Base-by-base conservation (phyloP, 176 grass and related monocot genomes). In the Typha latifolia region DNA sequence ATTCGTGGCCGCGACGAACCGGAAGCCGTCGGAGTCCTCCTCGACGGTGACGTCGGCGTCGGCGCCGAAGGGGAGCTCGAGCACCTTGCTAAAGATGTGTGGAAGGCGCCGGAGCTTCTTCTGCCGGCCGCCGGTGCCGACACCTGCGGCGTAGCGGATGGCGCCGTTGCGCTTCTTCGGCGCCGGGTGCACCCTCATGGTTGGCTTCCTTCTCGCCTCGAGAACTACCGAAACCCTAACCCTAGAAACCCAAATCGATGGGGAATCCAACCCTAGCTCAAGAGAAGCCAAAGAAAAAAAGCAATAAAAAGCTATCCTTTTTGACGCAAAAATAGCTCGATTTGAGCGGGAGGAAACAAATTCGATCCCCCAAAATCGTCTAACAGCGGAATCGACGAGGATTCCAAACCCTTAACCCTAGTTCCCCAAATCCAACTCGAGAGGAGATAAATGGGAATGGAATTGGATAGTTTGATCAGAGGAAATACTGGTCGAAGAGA, bases 91-190 rank as follows among this genome's bases (percentile, higher is more conserved):
- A 76, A 99, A 99, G 63, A 99, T 82, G 81, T 99, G 94, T 18
- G 94, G 89, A 49, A 99, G 83, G 48, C 94, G 94, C 15, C 94
- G 83, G 47, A 99, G 89, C 73, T 99, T 93, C 89, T 99, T 99
- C 72, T 85, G 11, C 82, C 71, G 49, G 23, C 64, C 47, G 12
- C 19, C 29, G 13, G 26, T 51, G 0, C 14, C 75, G 19, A 14
- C 37, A 0, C 57, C 75, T 8, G 56, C 70, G 37, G 74, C 74
- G 70, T 65, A 75, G 19, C 70, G 65, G 66, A 79, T 69, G 18
- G 82, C 68, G 22, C 70, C 63, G 75, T 84, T 84, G 32, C 82
- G 71, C 75, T 84, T 84, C 31, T 67, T 69, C 26, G 82, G 72
- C 20, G 73, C 26, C 43, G 76, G 82, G 61, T 84, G 75, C 20